These are phyloP conservation scores for Phytopythium oedochilum DNA, from an alignment of 352 stramenopile genomes.

Conservation along the genomic window DNA sequence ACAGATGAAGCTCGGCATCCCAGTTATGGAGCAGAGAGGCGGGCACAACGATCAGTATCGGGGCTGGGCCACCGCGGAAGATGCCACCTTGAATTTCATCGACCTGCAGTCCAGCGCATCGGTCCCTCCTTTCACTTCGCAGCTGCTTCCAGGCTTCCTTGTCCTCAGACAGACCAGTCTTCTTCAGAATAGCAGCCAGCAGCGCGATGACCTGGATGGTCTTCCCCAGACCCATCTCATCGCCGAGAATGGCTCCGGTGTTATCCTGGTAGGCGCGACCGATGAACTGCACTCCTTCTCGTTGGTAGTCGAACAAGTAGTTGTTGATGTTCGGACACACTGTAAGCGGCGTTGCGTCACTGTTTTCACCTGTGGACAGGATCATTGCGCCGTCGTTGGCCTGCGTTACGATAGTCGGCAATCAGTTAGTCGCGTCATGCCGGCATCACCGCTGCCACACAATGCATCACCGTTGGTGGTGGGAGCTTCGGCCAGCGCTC, in stretches of 20 bases:
- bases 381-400: constrained; percentile 32
- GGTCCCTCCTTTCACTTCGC: constrained; percentile 89
- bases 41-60: constrained; percentile 97
- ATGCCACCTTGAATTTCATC: constrained; percentile 39
- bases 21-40: constrained; percentile 98
- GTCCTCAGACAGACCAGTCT: constrained; percentile 92
- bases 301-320: constrained; percentile 74
- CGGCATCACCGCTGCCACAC: neutral
- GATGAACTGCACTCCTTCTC: constrained; percentile 64
- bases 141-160: constrained; percentile 94
- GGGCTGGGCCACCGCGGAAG: constrained; percentile 49
- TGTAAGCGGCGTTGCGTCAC: constrained; percentile 17
- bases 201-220: constrained; percentile 93
- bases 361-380: constrained; percentile 13
- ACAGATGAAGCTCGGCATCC: constrained; percentile 98
- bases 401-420: too few relatives aligned
- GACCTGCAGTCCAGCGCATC: constrained; percentile 23
- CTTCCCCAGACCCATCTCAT: constrained; percentile 97
- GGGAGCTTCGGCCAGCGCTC: constrained; percentile 55
- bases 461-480: constrained; percentile 28
- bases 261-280: constrained; percentile 41
- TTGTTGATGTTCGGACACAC: constrained; percentile 71
- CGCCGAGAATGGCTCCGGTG: constrained; percentile 92
- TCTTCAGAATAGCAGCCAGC: constrained; percentile 89
- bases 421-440: neutral